These are phyloP conservation scores for Venturia carpophila DNA, from an alignment of 2,329 filamentous ascomycete species.

Conservation along the genomic window DNA sequence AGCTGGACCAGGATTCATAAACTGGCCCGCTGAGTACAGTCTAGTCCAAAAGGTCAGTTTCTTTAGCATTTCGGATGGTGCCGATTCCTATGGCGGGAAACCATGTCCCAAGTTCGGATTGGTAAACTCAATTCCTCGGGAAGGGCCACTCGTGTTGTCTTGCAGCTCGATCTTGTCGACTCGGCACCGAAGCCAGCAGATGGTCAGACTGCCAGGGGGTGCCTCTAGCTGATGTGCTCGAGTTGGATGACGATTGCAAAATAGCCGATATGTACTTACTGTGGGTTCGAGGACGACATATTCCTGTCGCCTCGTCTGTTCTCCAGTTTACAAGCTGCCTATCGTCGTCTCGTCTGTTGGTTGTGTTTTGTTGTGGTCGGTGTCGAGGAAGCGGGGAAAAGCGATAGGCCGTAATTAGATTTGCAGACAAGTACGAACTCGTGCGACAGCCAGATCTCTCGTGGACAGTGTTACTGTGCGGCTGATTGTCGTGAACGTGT, in stretches of 20 bases:
- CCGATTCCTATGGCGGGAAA: background rate
- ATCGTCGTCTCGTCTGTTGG: background rate
- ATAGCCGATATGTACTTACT: background rate
- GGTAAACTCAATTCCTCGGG: no score
- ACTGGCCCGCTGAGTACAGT: constrained; percentile 57
- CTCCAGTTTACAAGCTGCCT: background rate
- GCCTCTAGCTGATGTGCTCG: background rate
- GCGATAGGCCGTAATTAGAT: background rate
- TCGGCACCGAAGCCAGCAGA: background rate
- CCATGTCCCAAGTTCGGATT: background rate
- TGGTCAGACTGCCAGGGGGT: background rate
- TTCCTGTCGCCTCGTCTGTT: background rate
- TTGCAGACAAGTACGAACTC: background rate
- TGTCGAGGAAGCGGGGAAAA: constrained; percentile 8
- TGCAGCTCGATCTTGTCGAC: background rate
- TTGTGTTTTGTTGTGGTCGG: background rate
- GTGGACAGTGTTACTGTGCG: background rate
- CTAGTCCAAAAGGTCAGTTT: background rate
- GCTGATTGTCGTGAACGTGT: background rate
- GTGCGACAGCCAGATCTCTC: background rate
- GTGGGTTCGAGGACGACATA: constrained; percentile 10
- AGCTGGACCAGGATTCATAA: constrained; percentile 96
- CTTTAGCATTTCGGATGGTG: background rate
- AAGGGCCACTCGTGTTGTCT: background rate
- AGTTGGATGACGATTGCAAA: background rate